Evolutionary conservation across 1,284 basidiomycete species (phyloP), one percentile per base, ranked within the genome.

Genomic region (Mixia osmundae): DNA sequence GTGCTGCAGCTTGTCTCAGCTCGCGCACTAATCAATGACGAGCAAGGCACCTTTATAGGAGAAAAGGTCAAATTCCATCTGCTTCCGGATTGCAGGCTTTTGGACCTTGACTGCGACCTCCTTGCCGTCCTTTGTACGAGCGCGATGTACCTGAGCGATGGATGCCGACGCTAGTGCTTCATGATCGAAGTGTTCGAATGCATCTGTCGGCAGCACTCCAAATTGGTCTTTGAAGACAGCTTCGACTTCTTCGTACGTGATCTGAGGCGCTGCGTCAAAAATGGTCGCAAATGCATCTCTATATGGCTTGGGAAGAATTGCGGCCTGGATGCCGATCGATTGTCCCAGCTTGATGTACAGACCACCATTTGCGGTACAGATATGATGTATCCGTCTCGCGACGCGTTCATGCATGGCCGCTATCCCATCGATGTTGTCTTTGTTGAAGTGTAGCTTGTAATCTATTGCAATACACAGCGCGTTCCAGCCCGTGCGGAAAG

Each of bases 31-130:
- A 26, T 26, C 16, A 9, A 20, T 6, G 11, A n/a, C 11, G 36
- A 32, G 8, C 7, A 26, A 19, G 16, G 24, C 35, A 31, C 16
- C 41, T 35, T 40, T 39, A 33, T 47, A 47, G 12, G 46, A 41
- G 29, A 46, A 46, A 3, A 51, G 34, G 30, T 51, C 48, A 26
- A 42, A 79, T 42, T 76, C 70, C 57, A 78, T 72, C 58, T 89
- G 82, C 48, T 68, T 76, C 35, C 62, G 64, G 12, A 89, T 78
- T 21, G 71, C 75, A 1, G 78, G 80, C 48, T 83, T 85, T 58
- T 87, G 78, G n/a, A 83, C 62, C 57, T 87, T 87, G 44, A 89
- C 80, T 0, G 80, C 82, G 2, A 87, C 80, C 64, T 54, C 46
- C 2, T 42, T 48, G 15, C 48, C 71, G 66, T 44, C 65, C 58